Evolutionary conservation across 2,329 filamentous ascomycete genomes (phyloP).

Genomic region (Orbilia ellipsospora): DNA sequence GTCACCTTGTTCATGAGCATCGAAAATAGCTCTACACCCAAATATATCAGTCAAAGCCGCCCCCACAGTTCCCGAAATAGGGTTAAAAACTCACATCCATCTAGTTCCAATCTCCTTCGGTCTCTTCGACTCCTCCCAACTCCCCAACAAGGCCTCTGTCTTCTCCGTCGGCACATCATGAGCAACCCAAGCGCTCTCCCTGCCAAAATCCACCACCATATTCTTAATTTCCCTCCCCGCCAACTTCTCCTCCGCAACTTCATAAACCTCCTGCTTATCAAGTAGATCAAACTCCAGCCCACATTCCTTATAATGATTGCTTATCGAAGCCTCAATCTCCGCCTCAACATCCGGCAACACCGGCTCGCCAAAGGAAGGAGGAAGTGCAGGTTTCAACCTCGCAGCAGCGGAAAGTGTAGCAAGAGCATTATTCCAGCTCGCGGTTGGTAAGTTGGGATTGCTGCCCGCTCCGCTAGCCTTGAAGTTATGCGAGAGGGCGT

Average conservation of each 20-base stretch:
- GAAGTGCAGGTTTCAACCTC: constrained; percentile 42
- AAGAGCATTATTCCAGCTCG: constrained; percentile 26
- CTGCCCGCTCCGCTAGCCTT: neutral
- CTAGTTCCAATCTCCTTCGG: constrained; percentile 46
- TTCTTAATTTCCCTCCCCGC: constrained; percentile 42
- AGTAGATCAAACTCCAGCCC: constrained; percentile 44
- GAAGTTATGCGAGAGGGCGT: constrained; percentile 46
- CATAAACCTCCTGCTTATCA: constrained; percentile 38
- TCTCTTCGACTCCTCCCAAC: constrained; percentile 41
- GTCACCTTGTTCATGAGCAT: constrained; percentile 49
- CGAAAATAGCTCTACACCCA: constrained; percentile 46
- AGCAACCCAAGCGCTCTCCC: constrained; percentile 52
- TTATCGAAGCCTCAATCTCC: constrained; percentile 32
- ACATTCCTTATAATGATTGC: constrained; percentile 48
- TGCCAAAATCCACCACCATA: constrained; percentile 53
- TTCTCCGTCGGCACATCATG: constrained; percentile 46
- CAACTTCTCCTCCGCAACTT: constrained; percentile 48
- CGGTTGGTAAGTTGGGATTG: constrained; percentile 5
- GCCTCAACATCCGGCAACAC: constrained; percentile 35
- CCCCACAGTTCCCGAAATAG: too few relatives aligned
- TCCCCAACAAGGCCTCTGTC: constrained; percentile 35
- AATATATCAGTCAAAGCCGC: too few relatives aligned
- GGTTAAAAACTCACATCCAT: constrained; percentile 53
- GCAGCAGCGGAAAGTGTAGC: constrained; percentile 35
- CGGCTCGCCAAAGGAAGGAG: constrained; percentile 38